These are phyloP conservation scores for Sporothrix pallida DNA, from an alignment of 2,329 filamentous ascomycete species.

Conservation along the genomic window DNA sequence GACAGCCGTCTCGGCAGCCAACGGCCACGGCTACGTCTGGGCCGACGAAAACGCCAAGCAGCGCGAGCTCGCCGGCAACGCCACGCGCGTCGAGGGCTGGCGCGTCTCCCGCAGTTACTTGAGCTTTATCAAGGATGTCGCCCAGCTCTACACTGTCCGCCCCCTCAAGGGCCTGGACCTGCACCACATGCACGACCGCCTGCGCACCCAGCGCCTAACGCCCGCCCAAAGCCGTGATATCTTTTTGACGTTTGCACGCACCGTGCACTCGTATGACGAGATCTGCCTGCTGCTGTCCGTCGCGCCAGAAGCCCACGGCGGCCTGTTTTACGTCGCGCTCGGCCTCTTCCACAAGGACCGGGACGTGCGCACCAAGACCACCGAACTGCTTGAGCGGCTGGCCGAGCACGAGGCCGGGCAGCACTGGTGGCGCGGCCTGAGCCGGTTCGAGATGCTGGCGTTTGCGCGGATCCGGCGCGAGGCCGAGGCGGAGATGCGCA, in stretches of 20 bases:
- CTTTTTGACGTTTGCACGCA: constrained; percentile 78
- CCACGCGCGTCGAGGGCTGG: constrained; percentile 95
- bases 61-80: constrained; percentile 87
- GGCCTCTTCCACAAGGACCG: constrained; percentile 89
- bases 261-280: constrained; percentile 80
- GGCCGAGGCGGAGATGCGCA: constrained; percentile 58
- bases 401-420: constrained; percentile 86
- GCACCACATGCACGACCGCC: constrained; percentile 88
- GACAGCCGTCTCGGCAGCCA: constrained; percentile 51
- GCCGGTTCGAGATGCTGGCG: constrained; percentile 85
- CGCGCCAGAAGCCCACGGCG: constrained; percentile 83
- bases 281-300: constrained; percentile 83
- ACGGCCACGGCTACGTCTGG: constrained; percentile 95
- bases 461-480: constrained; percentile 79
- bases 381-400: constrained; percentile 81
- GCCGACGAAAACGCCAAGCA: constrained; percentile 78
- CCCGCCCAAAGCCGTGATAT: constrained; percentile 80
- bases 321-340: constrained; percentile 87
- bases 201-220: constrained; percentile 80
- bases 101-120: constrained; percentile 94
- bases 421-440: constrained; percentile 89
- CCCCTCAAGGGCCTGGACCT: constrained; percentile 84
- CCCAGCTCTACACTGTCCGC: constrained; percentile 66
- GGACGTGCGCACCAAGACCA: constrained; percentile 77
- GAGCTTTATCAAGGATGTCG: constrained; percentile 85